These are phyloP conservation scores for Termitomyces sp. DNA, from an alignment of 768 basidiomycete genomes.

Conservation along the genomic window DNA sequence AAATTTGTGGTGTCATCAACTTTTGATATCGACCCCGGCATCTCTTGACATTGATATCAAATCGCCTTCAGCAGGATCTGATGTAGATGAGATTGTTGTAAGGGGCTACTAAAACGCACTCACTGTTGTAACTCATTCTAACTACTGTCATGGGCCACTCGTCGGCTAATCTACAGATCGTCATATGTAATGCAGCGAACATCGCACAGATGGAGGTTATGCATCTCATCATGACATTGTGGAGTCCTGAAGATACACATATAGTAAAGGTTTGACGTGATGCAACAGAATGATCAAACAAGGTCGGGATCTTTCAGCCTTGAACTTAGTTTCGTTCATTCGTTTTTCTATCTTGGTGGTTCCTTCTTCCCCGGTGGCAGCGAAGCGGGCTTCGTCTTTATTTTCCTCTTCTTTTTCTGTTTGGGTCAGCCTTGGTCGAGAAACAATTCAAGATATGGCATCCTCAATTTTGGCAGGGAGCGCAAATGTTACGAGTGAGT, in stretches of 20 bases:
- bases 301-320: not conserved
- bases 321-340: not conserved
- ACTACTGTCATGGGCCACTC: too few relatives aligned
- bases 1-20: too few relatives aligned
- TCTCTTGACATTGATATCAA: too few relatives aligned
- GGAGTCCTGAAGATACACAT: not conserved
- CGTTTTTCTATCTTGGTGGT: slow-evolving; percentile 1
- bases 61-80: too few relatives aligned
- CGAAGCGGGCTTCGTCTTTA: slow-evolving; percentile 14
- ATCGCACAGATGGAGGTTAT: too few relatives aligned
- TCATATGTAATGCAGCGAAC: too few relatives aligned
- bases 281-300: not conserved
- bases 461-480: not conserved
- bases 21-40: too few relatives aligned
- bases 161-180: too few relatives aligned
- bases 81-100: too few relatives aligned
- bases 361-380: slow-evolving; percentile 4
- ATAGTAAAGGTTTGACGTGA: not conserved
- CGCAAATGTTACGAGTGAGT: not conserved
- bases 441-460: not conserved
- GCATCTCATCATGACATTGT: not conserved
- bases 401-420: not conserved
- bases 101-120: too few relatives aligned
- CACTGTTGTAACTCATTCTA: too few relatives aligned
- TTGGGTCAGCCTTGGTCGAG: not conserved